Evolutionary conservation across 768 basidiomycete genomes (phyloP), one percentile per base, ranked within the genome.

Genomic region (Russula abietina): DNA sequence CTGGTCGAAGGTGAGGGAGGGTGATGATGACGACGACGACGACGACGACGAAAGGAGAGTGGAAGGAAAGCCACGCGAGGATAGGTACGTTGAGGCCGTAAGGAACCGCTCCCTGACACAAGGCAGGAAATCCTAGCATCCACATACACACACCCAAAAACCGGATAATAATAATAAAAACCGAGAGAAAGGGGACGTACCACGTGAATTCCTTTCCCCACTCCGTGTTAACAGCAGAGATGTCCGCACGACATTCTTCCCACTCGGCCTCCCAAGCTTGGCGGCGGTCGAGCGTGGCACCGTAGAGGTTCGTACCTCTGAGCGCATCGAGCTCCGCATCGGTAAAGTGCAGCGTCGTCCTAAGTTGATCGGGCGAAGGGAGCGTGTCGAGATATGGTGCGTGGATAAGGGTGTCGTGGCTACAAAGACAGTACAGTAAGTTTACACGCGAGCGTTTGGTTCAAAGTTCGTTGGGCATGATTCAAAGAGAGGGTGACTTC

Each of bases 1-100:
- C 14, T 79, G 72, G 33, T 79, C 70, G 10, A 88, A 76, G 0
- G 85, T 78, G 7, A 87, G 83, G 0, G 68, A n/a, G n/a, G n/a
- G n/a, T n/a, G n/a, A n/a, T n/a, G n/a, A n/a, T n/a, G n/a, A n/a
- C n/a, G n/a, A n/a, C n/a, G n/a, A n/a, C n/a, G n/a, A n/a, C n/a
- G n/a, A n/a, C n/a, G 69, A 78, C 22, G 72, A 69, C 5, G 84
- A 84, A 32, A 97, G 79, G 24, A 98, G 75, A 8, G 85, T 84
- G 0, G 94, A 97, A 0, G 94, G 91, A 70, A 97, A 98, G 0
- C 93, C 89, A 56, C 95, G 83, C 1, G 94, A 95, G 1, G 91
- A 91, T 41, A 93, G 76, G 70, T 91, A 86, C 0, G 89, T 93
- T 7, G 87, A 77, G 1, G 89, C 84, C 0, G 82, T 80, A 2